Percentiles rank a stretch among this genome's conserved stretches.
These are phyloP conservation scores for Aspergillus neotritici DNA, from an alignment of 2,329 filamentous ascomycete species.

Conservation along the genomic window DNA sequence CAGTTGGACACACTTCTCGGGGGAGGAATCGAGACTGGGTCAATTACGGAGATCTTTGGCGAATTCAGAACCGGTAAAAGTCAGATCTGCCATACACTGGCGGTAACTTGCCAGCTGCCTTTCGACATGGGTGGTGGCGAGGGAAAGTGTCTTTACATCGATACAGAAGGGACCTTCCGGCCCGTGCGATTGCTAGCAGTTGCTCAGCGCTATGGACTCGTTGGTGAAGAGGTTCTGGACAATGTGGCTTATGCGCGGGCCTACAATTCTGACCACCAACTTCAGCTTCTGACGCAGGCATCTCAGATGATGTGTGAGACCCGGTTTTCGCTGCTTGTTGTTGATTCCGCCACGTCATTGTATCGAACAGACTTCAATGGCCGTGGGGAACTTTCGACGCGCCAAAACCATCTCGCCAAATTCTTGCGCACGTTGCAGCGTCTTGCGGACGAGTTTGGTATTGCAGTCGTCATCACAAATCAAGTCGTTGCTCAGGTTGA, in stretches of 20 bases:
- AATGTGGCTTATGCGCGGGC: constrained; percentile 97
- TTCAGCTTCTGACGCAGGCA: constrained; percentile 90
- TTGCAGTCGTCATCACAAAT: constrained; percentile 97
- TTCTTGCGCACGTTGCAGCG: constrained; percentile 46
- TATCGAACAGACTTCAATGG: constrained; percentile 96
- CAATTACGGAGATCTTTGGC: constrained; percentile 95
- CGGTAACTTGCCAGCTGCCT: constrained; percentile 92
- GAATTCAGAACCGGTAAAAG: constrained; percentile 98
- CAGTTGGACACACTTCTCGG: constrained; percentile 92
- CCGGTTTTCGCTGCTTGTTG: constrained; percentile 88
- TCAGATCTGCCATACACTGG: constrained; percentile 97
- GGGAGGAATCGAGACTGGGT: constrained; percentile 92
- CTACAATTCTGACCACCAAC: constrained; percentile 97
- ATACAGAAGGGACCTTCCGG: constrained; percentile 95
- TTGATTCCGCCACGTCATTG: constrained; percentile 90
- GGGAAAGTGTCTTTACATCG: constrained; percentile 97
- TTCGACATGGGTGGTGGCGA: constrained; percentile 99
- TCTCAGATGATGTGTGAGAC: constrained; percentile 99
- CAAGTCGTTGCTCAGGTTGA: constrained; percentile 98
- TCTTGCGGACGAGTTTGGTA: constrained; percentile 72
- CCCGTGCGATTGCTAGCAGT: constrained; percentile 87
- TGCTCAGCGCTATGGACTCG: constrained; percentile 88
- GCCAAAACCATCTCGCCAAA: constrained; percentile 58
- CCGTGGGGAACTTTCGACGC: constrained; percentile 90
- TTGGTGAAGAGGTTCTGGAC: constrained; percentile 94